Percentiles rank a stretch among this genome's conserved stretches.
Conservation (phyloP, 2,329 filamentous ascomycete genomes). For the Magnaporthiopsis incrustans region DNA sequence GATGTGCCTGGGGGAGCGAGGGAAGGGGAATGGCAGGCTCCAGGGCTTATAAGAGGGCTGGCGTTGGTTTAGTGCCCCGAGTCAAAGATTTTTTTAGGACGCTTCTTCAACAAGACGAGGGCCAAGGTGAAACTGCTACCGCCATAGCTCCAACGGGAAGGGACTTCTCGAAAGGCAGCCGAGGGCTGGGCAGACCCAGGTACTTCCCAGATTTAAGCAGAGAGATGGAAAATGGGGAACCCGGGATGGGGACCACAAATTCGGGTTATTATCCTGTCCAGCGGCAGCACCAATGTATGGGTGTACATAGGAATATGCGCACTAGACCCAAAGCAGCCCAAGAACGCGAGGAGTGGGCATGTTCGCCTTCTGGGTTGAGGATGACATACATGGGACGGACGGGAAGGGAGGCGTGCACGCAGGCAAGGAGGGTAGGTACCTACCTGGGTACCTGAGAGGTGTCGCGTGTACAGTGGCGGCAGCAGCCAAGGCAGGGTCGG, state of each 20-base stretch:
- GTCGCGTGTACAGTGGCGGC: too few species aligned
- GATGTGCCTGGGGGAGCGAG: conserved; percentile 2
- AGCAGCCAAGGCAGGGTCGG: too few species aligned
- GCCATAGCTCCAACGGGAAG: conserved; percentile 2
- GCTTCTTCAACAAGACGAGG: conserved; percentile 6
- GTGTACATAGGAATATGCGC: conserved; percentile 6
- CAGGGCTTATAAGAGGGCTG: background rate
- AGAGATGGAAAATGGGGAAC: background rate
- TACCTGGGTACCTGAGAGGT: too few species aligned
- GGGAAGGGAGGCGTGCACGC: too few species aligned
- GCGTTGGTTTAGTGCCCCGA: background rate
- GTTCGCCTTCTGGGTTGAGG: conserved; percentile 17
- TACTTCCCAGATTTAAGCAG: background rate
- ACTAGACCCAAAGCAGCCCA: conserved; percentile 31
- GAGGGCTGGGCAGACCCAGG: conserved; percentile 4
- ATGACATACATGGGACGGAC: conserved; percentile 18
- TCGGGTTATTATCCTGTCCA: background rate
- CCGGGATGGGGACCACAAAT: conserved; percentile 1
- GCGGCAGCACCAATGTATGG: background rate
- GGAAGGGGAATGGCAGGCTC: background rate
- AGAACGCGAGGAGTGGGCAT: conserved; percentile 26
- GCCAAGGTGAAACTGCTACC: conserved; percentile 7
- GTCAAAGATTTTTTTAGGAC: conserved; percentile 7
- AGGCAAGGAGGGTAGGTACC: too few species aligned
- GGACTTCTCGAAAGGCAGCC: background rate